Evolutionary conservation across 2,329 filamentous ascomycete species (phyloP), one percentile per base, ranked within the genome.

Genomic region (Neopestalotiopsis sp.): DNA sequence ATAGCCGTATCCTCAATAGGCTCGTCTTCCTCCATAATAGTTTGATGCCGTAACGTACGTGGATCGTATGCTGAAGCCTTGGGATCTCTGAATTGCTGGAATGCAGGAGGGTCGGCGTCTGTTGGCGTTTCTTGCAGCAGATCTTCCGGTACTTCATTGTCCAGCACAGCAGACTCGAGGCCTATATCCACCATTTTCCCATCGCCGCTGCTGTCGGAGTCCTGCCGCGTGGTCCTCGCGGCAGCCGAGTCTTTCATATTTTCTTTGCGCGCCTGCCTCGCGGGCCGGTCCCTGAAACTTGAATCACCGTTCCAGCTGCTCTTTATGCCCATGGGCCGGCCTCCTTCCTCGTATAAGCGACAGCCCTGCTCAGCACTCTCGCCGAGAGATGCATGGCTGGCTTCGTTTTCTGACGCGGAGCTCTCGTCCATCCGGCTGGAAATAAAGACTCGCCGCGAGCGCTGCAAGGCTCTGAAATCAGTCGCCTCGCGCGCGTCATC

Each of bases 381-480:
- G n/a, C 85, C 84, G 38, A 90, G 73, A 1, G 86, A 88, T 61
- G 82, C 83, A 74, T 86, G 83, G 77, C 89, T 89, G n/a, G 82
- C 87, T 66, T 92, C 91, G 57, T 92, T 90, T 65, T 96, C 94
- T 2, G 92, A 89, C 74, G 97, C 95, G 2, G 92, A 91, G 71
- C 94, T 97, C 73, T 97, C 94, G 49, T 92, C 93, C 64, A 98
- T 83, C 74, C 93, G 90, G 80, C 92, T 94, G 14, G 91, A 91
- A 14, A 94, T 94, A 77, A 98, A 95, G 69, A 97, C 93, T 61
- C 95, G 89, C 74, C 96, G 89, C 73, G 95, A 98, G 74, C 92
- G 89, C 80, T 98, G 95, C 68, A 99, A 84, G 5, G 95, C 95
- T 81, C 95, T 97, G 73, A 96, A 91, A 81, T 98, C 96, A n/a